Evolutionary conservation across 1,284 basidiomycete species (phyloP).

Genomic region (Sanguinoderma infundibulare): DNA sequence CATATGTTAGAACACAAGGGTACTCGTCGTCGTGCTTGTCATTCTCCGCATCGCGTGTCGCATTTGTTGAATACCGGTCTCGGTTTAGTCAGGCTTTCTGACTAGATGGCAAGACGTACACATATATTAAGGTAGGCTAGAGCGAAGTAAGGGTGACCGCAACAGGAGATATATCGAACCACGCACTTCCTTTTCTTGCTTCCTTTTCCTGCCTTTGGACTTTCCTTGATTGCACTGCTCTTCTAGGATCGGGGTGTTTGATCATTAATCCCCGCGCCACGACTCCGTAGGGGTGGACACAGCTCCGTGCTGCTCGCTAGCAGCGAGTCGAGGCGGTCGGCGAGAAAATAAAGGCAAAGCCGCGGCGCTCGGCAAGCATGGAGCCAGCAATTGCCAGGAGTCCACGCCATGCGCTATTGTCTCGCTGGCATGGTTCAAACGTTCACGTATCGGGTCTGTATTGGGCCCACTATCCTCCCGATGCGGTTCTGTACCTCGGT

Average conservation of each 20-base stretch:
- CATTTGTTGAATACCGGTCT: too few species aligned
- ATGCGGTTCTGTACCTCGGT: too few species aligned
- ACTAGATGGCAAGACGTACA: too few species aligned
- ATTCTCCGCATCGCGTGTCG: background rate
- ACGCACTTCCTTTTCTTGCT: background rate
- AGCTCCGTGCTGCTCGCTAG: background rate
- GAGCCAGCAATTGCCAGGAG: too few species aligned
- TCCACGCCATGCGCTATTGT: too few species aligned
- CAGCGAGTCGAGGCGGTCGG: background rate
- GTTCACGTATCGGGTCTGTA: too few species aligned
- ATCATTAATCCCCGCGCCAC: slow-evolving; percentile 8
- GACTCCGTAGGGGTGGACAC: slow-evolving; percentile 1
- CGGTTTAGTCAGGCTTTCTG: background rate
- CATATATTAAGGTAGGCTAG: background rate
- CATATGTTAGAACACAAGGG: background rate
- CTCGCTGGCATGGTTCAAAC: too few species aligned
- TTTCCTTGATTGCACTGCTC: slow-evolving; percentile 13
- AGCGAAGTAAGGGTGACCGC: background rate
- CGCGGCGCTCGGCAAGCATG: background rate
- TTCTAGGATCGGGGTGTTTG: slow-evolving; percentile 21
- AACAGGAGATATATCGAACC: background rate
- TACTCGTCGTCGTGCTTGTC: background rate
- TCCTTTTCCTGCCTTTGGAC: background rate
- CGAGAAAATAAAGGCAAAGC: background rate
- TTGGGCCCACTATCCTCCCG: too few species aligned